phyloP scores from a whole-genome alignment of 1,139 yeast genomes.

The Hyphopichia pseudoburtonii region DNA sequence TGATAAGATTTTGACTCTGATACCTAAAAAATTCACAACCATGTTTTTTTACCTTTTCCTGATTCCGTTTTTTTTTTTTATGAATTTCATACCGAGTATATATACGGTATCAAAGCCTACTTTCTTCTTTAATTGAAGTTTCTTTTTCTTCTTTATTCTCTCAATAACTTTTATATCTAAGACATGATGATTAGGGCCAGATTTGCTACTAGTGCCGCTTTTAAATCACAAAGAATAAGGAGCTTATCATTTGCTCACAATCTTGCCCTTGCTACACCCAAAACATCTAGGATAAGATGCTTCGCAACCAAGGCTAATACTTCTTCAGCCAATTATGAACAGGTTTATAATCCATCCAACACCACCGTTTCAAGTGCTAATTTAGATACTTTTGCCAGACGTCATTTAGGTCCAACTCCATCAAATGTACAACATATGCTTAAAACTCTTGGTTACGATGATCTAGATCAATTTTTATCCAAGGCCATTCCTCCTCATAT shows the following conservation, averaged over 20 bases:
- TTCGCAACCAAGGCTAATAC: constrained; percentile 40
- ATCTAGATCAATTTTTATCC: constrained; percentile 67
- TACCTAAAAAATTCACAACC: too few relatives aligned
- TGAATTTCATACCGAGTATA: too few relatives aligned
- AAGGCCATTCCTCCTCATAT: constrained; percentile 79
- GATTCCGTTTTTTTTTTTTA: too few relatives aligned
- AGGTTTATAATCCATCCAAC: constrained; percentile 39
- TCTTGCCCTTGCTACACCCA: not conserved
- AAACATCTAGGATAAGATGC: not conserved
- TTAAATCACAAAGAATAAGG: not conserved
- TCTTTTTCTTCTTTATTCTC: not conserved
- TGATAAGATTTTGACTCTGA: too few relatives aligned
- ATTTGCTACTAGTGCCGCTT: not conserved
- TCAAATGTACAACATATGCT: constrained; percentile 66
- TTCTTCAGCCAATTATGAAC: constrained; percentile 42
- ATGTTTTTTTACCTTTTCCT: too few relatives aligned
- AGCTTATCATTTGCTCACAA: not conserved
- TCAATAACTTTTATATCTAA: not conserved
- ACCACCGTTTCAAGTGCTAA: constrained; percentile 31
- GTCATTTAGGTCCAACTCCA: constrained; percentile 87
- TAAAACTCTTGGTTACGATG: constrained; percentile 58
- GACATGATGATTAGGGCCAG: constrained; percentile 2
- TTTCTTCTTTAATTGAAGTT: too few relatives aligned
- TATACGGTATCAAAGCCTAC: too few relatives aligned
- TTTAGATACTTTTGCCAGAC: constrained; percentile 81